A percentile compares a stretch with the other conserved stretches of the same genome.
Evolutionary conservation across 805 yeast genomes (phyloP).

Genomic region (Candida takata): DNA sequence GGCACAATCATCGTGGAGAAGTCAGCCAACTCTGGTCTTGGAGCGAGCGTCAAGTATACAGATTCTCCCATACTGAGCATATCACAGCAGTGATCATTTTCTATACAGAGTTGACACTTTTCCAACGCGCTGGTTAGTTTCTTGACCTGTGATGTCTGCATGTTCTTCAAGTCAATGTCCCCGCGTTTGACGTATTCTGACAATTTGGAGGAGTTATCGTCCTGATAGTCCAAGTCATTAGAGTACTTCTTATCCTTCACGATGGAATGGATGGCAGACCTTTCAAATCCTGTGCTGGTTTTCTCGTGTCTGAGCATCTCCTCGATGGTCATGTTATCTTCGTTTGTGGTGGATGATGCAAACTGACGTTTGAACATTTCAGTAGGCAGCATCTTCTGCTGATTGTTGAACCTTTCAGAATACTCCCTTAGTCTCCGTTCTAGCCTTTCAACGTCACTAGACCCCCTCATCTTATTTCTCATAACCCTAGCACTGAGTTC

Average conservation of each 20-base stretch:
- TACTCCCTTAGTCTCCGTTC: constrained; percentile 17
- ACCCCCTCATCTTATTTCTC: constrained; percentile 27
- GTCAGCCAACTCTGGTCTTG: constrained; percentile 31
- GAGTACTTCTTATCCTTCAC: constrained; percentile 30
- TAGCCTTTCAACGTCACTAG: constrained; percentile 15
- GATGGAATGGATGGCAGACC: constrained; percentile 28
- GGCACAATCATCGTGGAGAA: constrained; percentile 36
- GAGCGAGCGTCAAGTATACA: constrained; percentile 32
- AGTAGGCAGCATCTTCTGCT: neutral
- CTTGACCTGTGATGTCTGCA: constrained; percentile 22
- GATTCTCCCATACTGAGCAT: constrained; percentile 31
- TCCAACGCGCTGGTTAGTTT: constrained; percentile 26
- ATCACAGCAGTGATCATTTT: constrained; percentile 24
- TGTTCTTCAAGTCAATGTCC: constrained; percentile 25
- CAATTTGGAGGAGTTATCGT: constrained; percentile 33
- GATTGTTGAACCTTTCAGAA: constrained; percentile 10
- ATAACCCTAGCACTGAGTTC: constrained; percentile 27
- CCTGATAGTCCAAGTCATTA: constrained; percentile 36
- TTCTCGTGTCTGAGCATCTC: constrained; percentile 32
- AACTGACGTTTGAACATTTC: constrained; percentile 1
- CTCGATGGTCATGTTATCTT: constrained; percentile 30
- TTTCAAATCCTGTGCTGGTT: constrained; percentile 11
- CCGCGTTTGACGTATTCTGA: constrained; percentile 27
- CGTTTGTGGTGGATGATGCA: constrained; percentile 7
- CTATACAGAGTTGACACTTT: constrained; percentile 32